Evolutionary conservation across 192 early-diverging fungal genomes (phyloP).

Genomic region (Coemansia umbellata): DNA sequence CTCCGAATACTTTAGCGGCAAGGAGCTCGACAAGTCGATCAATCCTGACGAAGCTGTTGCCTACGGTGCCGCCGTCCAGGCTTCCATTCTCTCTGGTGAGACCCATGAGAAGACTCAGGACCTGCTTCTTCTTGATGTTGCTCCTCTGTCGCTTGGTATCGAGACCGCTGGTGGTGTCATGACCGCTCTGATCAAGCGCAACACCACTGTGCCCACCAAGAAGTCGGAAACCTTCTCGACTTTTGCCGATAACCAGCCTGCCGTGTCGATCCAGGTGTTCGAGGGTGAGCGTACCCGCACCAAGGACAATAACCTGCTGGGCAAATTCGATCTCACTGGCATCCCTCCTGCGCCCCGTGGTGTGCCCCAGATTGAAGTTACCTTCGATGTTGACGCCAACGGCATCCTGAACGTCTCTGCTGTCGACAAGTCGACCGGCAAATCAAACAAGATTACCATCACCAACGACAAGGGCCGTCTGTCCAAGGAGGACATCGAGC

Average conservation of each 20-base stretch:
- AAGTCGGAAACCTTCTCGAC: conserved; percentile 99
- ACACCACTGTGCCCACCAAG: conserved; percentile 97
- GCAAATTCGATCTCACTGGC: conserved; percentile 96
- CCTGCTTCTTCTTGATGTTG: conserved; percentile 91
- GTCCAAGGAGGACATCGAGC: conserved; percentile 98
- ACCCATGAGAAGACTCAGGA: conserved; percentile 96
- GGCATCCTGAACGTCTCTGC: conserved; percentile 95
- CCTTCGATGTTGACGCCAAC: conserved; percentile 97
- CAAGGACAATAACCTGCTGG: conserved; percentile 98
- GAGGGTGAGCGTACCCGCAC: conserved; percentile 97
- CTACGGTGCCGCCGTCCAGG: conserved; percentile 98
- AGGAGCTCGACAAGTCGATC: conserved; percentile 98
- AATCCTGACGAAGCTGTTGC: conserved; percentile 99
- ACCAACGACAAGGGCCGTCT: conserved; percentile 99
- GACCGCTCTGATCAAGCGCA: conserved; percentile 96
- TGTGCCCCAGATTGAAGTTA: conserved; percentile 95
- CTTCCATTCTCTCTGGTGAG: conserved; percentile 93
- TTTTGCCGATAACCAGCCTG: conserved; percentile 97
- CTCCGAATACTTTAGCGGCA: conserved; percentile 98
- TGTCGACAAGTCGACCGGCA: conserved; percentile 90
- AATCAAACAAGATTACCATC: conserved; percentile 97
- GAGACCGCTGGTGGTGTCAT: conserved; percentile 99
- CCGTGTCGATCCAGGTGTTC: conserved; percentile 95
- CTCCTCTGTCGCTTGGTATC: conserved; percentile 96
- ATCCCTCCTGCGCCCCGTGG: conserved; percentile 96